Evolutionary conservation across 495 filamentous ascomycete genomes (phyloP), one percentile per base, ranked within the genome.

Genomic region (Penicillium bovifimosum): DNA sequence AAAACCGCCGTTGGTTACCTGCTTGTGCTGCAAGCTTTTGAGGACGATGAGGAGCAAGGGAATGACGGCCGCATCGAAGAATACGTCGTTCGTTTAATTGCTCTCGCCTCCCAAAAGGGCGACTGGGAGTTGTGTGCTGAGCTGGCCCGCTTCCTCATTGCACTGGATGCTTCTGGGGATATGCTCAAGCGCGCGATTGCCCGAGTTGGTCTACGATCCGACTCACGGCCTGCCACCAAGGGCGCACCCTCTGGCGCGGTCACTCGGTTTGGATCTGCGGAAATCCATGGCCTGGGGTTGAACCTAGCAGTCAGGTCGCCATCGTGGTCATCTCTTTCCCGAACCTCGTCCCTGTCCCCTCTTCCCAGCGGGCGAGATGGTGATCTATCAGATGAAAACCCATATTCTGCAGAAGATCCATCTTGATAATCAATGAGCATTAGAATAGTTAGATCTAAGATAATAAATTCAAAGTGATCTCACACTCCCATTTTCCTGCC

Each of bases 111-210:
- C 52, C 80, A 81, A 27, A 88, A 89, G 69, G 82, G 80, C 20
- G 93, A 99, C 66, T 99, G 92, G 93, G 95, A 97, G 51, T 76
- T 97, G 5, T 97, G 95, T 67, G 95, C 90, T 56, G 95, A 99
- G 63, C 74, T 99, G 3, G 91, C 91, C 20, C 73, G 95, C 28
- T 99, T 99, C 66, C 70, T 99, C 43, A 88, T 92, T 39, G 93
- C 93, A 2, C 80, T 99, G 47, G 95, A 99, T 65, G 82, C 86
- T 56, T 87, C 81, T 4, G 93, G 93, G 0, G 82, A 84, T 44
- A 95, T 90, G 38, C 73, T 99, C 18, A 80, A 83, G 41, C 81
- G 88, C 54, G 89, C 88, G 0, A 80, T 96, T 63, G 80, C 84
- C 52, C 73, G 87, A 59, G 86, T 91, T 2, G 84, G 74, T 9